phyloP scores from a whole-genome alignment of 345 rosid species.

The Euphorbia lathyris region DNA sequence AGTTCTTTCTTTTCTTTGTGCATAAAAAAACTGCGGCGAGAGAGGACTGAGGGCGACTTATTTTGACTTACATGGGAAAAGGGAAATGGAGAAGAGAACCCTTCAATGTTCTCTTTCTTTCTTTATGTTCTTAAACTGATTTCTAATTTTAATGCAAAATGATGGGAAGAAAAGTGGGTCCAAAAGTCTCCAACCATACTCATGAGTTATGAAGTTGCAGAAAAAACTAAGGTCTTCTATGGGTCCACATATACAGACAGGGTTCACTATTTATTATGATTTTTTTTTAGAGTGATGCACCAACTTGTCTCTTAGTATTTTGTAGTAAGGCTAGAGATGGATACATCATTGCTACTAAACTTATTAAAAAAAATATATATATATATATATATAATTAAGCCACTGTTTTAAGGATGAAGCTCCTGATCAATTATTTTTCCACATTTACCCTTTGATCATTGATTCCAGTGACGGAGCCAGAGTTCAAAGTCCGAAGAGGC shows the following conservation, averaged over 20 bases:
- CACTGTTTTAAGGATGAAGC: no score
- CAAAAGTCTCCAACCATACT: background rate
- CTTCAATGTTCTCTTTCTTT: background rate
- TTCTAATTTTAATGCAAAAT: background rate
- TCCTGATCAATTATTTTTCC: no score
- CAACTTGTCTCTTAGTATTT: background rate
- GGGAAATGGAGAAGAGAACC: conserved; percentile 6
- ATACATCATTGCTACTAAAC: no score
- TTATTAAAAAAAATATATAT: no score
- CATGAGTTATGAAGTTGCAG: no score
- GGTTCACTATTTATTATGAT: background rate
- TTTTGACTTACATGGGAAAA: conserved; percentile 11
- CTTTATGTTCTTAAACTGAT: background rate
- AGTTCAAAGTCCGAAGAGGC: no score
- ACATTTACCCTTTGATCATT: no score
- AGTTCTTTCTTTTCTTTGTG: no score
- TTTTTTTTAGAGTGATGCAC: background rate
- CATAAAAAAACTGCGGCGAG: no score
- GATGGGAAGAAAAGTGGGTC: conserved; percentile 5
- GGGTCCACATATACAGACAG: background rate
- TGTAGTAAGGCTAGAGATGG: background rate
- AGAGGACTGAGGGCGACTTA: conserved; percentile 7
- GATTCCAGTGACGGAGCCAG: no score
- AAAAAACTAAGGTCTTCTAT: background rate
- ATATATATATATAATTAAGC: no score